A percentile compares a stretch with the other conserved stretches of the same genome.
These are phyloP conservation scores for Psidium friedrichsthalianum DNA, from an alignment of 345 rosid species.

Conservation along the genomic window DNA sequence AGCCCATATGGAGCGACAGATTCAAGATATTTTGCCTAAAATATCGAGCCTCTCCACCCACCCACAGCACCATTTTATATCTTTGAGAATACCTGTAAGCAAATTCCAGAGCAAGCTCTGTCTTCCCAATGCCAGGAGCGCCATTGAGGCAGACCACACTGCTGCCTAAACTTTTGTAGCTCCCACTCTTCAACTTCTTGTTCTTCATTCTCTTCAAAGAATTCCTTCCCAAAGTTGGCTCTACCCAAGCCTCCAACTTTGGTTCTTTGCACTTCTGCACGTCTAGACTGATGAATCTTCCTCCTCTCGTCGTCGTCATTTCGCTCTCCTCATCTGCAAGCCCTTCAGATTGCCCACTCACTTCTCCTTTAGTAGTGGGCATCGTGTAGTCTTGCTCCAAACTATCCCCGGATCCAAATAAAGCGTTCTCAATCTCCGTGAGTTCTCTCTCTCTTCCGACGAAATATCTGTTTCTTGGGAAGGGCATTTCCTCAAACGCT, in stretches of 20 bases:
- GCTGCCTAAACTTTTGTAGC: slow-evolving; percentile 34
- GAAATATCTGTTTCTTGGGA: slow-evolving; percentile 54
- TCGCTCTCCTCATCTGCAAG: slow-evolving; percentile 75
- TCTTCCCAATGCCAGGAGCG: slow-evolving; percentile 70
- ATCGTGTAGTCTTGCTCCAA: slow-evolving; percentile 32
- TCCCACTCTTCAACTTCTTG: slow-evolving; percentile 60
- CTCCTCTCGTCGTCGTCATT: slow-evolving; percentile 20
- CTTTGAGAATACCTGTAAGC: slow-evolving; percentile 70
- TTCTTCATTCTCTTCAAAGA: slow-evolving; percentile 48
- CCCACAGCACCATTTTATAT: slow-evolving; percentile 88
- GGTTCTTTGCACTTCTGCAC: slow-evolving; percentile 59
- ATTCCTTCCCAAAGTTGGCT: slow-evolving; percentile 46
- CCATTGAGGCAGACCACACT: slow-evolving; percentile 70
- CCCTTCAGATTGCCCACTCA: slow-evolving; percentile 72
- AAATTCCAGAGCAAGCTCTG: slow-evolving; percentile 80
- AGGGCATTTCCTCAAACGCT: slow-evolving; percentile 60
- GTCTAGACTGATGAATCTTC: slow-evolving; percentile 57
- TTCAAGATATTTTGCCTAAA: slow-evolving; percentile 76
- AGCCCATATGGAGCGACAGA: slow-evolving; percentile 60
- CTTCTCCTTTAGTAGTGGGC: slow-evolving; percentile 43
- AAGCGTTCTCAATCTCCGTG: slow-evolving; percentile 54
- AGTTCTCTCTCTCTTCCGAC: slow-evolving; percentile 81
- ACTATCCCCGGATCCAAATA: slow-evolving; percentile 51
- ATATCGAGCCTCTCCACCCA: slow-evolving; percentile 79
- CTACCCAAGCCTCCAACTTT: slow-evolving; percentile 49